phyloP scores from a whole-genome alignment of 495 filamentous ascomycete genomes.

The Penicillium paradoxum region DNA sequence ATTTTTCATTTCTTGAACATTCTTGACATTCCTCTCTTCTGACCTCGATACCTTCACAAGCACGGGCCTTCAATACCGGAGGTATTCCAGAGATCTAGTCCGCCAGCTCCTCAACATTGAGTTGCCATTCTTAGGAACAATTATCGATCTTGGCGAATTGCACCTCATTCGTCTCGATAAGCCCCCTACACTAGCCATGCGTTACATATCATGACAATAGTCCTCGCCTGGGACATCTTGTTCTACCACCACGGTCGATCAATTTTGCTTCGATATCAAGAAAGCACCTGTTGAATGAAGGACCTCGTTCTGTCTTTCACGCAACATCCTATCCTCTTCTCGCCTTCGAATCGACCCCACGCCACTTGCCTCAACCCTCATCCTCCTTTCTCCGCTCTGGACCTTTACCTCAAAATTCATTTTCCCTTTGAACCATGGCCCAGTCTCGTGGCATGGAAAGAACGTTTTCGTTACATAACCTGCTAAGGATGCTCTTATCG shows the following conservation, averaged over 20 bases:
- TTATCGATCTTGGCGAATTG: constrained; percentile 25
- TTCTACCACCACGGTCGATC: constrained; percentile 29
- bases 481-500: constrained; percentile 46
- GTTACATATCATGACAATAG: constrained; percentile 44
- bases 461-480: constrained; percentile 38
- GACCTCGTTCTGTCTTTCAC: constrained; percentile 2
- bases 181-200: constrained; percentile 28
- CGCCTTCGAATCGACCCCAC: constrained; percentile 8
- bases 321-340: constrained; percentile 9
- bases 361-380: constrained; percentile 3
- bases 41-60: constrained; percentile 10
- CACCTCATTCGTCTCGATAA: constrained; percentile 12
- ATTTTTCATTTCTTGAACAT: constrained; percentile 20
- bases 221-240: constrained; percentile 36
- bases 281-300: constrained; percentile 21
- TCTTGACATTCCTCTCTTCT: constrained; percentile 17
- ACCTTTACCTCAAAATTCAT: constrained; percentile 1
- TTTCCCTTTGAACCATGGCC: constrained; percentile 30
- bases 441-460: constrained; percentile 37
- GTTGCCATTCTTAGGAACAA: constrained; percentile 29
- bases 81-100: constrained; percentile 24
- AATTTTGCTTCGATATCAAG: constrained; percentile 29
- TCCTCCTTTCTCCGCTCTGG: not conserved
- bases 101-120: constrained; percentile 30
- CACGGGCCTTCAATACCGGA: constrained; percentile 20